Evolutionary conservation across 139 green algal species (phyloP), one percentile per base, ranked within the genome.

Genomic region (Picochlorum sp.): DNA sequence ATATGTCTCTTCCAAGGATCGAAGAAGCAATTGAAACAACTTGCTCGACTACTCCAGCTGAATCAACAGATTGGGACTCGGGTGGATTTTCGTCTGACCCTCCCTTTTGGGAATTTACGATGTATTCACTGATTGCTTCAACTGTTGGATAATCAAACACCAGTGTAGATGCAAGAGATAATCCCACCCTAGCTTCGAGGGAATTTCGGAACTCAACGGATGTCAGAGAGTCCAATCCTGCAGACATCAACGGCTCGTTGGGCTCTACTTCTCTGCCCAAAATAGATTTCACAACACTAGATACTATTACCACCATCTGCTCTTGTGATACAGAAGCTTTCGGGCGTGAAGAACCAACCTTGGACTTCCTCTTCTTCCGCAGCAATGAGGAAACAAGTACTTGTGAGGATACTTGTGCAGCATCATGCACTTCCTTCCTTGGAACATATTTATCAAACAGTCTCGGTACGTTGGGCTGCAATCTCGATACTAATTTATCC

Each of bases 141-240:
- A 79, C 45, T 21, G 75, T 76, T 51, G 81, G 81, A 65, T 86
- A 82, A 62, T 87, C 81, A 60, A 87, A 76, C 16, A 80, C 76
- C 14, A 84, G 52, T 5, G 81, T 86, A 18, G 70, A 45, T 2
- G 76, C 68, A 26, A 74, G 54, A 41, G 62, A 24, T 54, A 71
- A 15, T 11, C 61, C 66, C 13, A 78, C 60, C 85, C 74, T 41
- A 65, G 57, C 18, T 47, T 74, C 66, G 30, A 78, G 60, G 15
- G 37, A 50, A 54, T 70, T 74, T 18, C 54, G 30, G 3, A 78
- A 54, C 23, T 78, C 66, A 2, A 74, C 59, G 4, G 71, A 70
- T 21, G 68, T 63, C 20, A 88, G 45, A 26, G 77, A 85, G 57
- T 88, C 82, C 44, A 88, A 68, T 4, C 81, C 81, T 6, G 82